phyloP scores from a whole-genome alignment of 805 yeast genomes.

The Pichia ethanolica region DNA sequence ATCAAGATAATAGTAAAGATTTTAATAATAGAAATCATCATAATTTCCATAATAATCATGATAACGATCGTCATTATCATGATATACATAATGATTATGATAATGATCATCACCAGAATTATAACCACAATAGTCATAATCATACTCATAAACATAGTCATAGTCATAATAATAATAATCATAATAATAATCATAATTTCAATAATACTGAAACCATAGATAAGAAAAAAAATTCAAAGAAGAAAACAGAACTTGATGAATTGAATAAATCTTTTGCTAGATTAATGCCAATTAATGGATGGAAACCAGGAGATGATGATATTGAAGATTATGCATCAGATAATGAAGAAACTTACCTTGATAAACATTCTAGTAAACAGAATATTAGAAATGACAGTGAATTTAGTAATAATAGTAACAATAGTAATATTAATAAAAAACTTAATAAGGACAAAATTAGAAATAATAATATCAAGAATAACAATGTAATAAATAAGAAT shows the following conservation, averaged over 20 bases:
- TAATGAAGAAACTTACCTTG: neutral
- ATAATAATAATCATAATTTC: neutral
- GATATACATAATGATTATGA: constrained; percentile 1
- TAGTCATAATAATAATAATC: no score
- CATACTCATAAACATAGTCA: neutral
- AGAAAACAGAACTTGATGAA: neutral
- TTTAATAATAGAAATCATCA: no score
- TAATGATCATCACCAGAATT: neutral
- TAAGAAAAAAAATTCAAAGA: neutral
- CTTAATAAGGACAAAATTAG: neutral
- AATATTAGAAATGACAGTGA: neutral
- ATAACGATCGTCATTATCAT: neutral
- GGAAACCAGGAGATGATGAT: constrained; percentile 4
- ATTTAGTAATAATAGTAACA: neutral
- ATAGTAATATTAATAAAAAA: neutral
- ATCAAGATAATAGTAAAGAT: no score
- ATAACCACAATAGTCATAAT: neutral
- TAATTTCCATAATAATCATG: neutral
- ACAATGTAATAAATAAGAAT: no score
- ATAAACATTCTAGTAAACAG: no score
- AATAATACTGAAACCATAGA: neutral
- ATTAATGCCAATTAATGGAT: constrained; percentile 9
- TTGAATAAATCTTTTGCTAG: constrained; percentile 2
- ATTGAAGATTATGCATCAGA: constrained; percentile 6
- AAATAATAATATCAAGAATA: no score